Evolutionary conservation across 1,284 basidiomycete genomes (phyloP), one percentile per base, ranked within the genome.

Genomic region (Melampsora americana): DNA sequence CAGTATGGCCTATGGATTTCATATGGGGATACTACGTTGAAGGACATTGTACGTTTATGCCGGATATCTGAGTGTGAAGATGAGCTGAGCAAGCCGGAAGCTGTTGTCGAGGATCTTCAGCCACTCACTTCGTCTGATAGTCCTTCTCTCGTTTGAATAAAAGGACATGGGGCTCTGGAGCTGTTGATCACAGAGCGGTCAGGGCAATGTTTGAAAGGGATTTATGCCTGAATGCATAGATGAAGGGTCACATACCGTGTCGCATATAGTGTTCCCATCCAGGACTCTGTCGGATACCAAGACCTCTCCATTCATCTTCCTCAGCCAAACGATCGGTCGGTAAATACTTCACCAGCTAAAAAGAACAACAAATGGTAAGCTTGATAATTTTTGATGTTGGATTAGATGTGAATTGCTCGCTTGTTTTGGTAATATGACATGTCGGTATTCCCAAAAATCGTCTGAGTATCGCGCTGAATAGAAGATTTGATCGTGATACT

Each of bases 281-380:
- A 32, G 70, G 61, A 77, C 77, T 77, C 66, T 78, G 77, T 28
- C 77, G 30, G 42, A 78, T 78, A 48, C 73, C 73, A 28, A 78
- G 62, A 44, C 77, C 77, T 62, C 77, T 59, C 77, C 77, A 78
- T 77, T 78, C 77, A 35, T 78, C 74, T 70, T 78, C 77, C 3
- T 48, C 50, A 26, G 77, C 68, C 35, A 78, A 59, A 26, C 77
- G 64, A 62, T 78, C 77, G 65, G 68, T 70, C 3, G 77, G 77
- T 50, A 78, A 67, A 46, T 78, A 78, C 56, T 78, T 78, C 23
- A 77, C 73, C 26, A 78, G 73, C 77, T 78, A 44, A 35, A 23
- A 30, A 39, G 50, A 30, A 7, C 46, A 23, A 66, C 7, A 23
- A 32, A 66, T 5, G 26, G 23, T 62, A 16, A 62, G 30, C 23